Conservation (phyloP, 345 rosid species). For the Eucalyptus viminalis region DNA sequence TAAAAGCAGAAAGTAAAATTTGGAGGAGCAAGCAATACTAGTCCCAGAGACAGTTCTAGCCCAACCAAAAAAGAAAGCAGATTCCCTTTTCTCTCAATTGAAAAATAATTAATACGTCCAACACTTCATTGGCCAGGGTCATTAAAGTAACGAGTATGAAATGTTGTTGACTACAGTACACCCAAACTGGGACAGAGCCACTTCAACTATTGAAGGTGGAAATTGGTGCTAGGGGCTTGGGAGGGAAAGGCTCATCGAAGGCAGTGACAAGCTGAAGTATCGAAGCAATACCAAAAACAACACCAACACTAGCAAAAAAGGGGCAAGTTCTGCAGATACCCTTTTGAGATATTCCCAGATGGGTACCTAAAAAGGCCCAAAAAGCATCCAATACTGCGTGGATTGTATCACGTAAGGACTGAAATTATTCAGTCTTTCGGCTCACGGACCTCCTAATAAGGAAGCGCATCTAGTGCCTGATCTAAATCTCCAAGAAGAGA, state of each 20-base stretch:
- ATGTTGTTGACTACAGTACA: neutral
- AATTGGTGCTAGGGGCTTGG: neutral
- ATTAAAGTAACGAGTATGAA: neutral
- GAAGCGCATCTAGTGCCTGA: neutral
- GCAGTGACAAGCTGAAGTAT: slow-evolving; percentile 1
- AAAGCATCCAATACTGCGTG: slow-evolving; percentile 41
- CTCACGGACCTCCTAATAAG: slow-evolving; percentile 8
- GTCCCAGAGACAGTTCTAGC: slow-evolving; percentile 38
- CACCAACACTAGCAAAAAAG: slow-evolving; percentile 1
- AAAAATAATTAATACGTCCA: neutral
- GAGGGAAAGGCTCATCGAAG: neutral
- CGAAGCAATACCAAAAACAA: slow-evolving; percentile 27
- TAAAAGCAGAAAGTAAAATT: slow-evolving; percentile 66
- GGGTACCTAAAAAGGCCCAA: slow-evolving; percentile 17
- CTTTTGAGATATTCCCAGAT: slow-evolving; percentile 38
- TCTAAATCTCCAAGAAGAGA: neutral
- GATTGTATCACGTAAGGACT: slow-evolving; percentile 18
- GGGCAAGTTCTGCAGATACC: slow-evolving; percentile 5
- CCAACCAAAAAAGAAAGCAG: slow-evolving; percentile 60
- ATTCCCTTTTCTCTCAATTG: slow-evolving; percentile 46
- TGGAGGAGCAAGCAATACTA: slow-evolving; percentile 3
- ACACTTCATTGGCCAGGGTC: neutral
- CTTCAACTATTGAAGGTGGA: slow-evolving; percentile 1
- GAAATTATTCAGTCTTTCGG: slow-evolving; percentile 11
- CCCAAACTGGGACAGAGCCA: slow-evolving; percentile 8